Conservation (phyloP, 352 stramenopile species). For the Pythium angustatum region DNA sequence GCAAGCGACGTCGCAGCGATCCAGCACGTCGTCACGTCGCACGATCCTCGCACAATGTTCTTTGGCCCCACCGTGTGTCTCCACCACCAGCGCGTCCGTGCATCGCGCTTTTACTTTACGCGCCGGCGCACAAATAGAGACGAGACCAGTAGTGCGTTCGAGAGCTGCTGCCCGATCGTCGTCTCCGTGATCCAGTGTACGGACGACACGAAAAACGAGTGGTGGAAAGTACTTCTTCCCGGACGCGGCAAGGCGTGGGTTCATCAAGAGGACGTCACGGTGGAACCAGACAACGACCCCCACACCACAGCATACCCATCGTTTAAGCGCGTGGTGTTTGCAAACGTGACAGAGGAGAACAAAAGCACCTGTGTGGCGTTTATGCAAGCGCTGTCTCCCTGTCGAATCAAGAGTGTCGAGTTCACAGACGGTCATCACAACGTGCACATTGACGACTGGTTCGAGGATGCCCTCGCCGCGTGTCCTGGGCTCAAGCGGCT, state of each 20-base stretch:
- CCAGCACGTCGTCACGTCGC: background rate
- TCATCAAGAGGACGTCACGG: background rate
- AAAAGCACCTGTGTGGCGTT: background rate
- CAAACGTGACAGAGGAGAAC: background rate
- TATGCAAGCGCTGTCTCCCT: background rate
- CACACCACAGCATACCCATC: background rate
- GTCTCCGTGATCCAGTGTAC: background rate
- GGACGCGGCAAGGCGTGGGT: background rate
- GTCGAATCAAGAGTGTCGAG: background rate
- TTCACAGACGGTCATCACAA: background rate
- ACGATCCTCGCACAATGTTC: background rate
- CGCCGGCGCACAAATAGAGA: background rate
- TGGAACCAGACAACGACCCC: background rate
- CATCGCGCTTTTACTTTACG: background rate
- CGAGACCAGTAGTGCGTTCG: background rate
- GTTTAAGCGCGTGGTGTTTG: background rate
- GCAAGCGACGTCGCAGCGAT: background rate
- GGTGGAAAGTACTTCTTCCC: background rate
- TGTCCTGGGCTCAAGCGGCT: background rate
- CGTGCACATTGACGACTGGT: background rate
- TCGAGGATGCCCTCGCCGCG: background rate
- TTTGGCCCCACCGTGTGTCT: background rate
- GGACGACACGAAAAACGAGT: background rate
- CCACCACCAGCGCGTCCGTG: background rate
- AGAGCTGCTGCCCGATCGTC: background rate